Conservation (phyloP, 2,329 filamentous ascomycete genomes). For the Alternaria burnsii region DNA sequence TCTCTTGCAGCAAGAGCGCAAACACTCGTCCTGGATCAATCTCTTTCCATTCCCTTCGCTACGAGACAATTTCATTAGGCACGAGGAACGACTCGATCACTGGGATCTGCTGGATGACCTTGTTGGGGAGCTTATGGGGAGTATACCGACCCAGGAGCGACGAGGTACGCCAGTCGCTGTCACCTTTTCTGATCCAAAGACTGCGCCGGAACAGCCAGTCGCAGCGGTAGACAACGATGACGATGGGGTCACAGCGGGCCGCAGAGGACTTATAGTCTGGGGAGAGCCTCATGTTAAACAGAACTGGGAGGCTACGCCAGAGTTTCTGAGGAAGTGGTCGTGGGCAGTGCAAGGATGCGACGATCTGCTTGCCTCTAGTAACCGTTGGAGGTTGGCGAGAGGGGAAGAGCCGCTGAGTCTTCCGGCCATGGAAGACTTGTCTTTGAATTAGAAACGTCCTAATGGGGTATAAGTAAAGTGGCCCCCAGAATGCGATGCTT, state of each 20-base stretch:
- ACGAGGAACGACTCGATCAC: conserved; percentile 7
- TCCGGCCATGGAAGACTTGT: not conserved
- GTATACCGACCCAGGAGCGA: not conserved
- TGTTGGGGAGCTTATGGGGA: conserved; percentile 12
- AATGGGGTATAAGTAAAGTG: not conserved
- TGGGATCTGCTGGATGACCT: conserved; percentile 11
- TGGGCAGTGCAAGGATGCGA: conserved; percentile 18
- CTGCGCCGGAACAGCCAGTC: not conserved
- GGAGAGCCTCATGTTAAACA: conserved; percentile 16
- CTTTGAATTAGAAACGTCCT: no score
- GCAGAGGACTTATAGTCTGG: conserved; percentile 20
- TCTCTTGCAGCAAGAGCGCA: conserved; percentile 55
- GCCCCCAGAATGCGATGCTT: rapidly evolving
- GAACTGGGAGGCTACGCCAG: conserved; percentile 17
- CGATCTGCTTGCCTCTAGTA: conserved; percentile 13
- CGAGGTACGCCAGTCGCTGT: not conserved
- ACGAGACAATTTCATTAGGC: conserved; percentile 59
- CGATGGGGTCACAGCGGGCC: conserved; percentile 1
- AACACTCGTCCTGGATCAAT: conserved; percentile 65
- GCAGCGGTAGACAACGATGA: not conserved
- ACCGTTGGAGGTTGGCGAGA: conserved; percentile 8
- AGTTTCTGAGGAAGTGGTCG: conserved; percentile 13
- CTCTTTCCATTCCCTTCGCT: conserved; percentile 64
- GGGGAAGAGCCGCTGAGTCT: conserved; percentile 3
- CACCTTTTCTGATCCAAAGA: not conserved